Percentiles rank a stretch among this genome's conserved stretches.
phyloP scores from a whole-genome alignment of 1,139 yeast genomes.

The Magnusiomyces tetraspermus region DNA sequence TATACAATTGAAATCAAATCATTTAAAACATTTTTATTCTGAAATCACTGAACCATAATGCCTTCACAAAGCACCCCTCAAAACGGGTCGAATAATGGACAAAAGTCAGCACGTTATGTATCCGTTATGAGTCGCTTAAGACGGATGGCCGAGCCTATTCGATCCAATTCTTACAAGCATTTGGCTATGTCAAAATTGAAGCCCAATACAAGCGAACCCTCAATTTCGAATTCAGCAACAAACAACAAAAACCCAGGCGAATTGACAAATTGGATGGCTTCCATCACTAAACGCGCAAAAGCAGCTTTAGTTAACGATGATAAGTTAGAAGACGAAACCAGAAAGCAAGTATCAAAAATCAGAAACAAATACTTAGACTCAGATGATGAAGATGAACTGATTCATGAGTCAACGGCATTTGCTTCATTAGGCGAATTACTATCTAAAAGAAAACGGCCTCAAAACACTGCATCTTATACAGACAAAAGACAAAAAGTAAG shows the following conservation, averaged over 20 bases:
- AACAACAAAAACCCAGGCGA: slow-evolving; percentile 28
- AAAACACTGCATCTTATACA: background rate
- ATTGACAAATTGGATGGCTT: slow-evolving; percentile 45
- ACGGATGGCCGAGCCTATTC: background rate
- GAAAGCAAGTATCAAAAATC: slow-evolving; percentile 33
- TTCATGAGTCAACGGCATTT: slow-evolving; percentile 37
- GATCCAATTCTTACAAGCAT: background rate
- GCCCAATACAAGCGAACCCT: slow-evolving; percentile 38
- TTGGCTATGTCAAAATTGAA: background rate
- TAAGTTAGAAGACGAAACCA: slow-evolving; percentile 32
- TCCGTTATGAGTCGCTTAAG: background rate
- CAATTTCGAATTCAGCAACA: background rate
- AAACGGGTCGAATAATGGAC: background rate
- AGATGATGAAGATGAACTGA: slow-evolving; percentile 28
- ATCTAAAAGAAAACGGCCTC: slow-evolving; percentile 12
- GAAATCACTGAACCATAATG: too few species aligned
- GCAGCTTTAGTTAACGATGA: slow-evolving; percentile 22
- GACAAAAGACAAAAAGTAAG: slow-evolving; percentile 6
- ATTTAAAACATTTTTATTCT: too few species aligned
- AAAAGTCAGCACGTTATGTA: background rate
- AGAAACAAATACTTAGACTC: slow-evolving; percentile 21
- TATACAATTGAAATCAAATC: too few species aligned
- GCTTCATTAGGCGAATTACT: slow-evolving; percentile 33
- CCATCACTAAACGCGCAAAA: slow-evolving; percentile 38
- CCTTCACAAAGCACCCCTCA: background rate